Evolutionary conservation across 2,329 filamentous ascomycete genomes (phyloP).

Genomic region (Penicillium sp.): DNA sequence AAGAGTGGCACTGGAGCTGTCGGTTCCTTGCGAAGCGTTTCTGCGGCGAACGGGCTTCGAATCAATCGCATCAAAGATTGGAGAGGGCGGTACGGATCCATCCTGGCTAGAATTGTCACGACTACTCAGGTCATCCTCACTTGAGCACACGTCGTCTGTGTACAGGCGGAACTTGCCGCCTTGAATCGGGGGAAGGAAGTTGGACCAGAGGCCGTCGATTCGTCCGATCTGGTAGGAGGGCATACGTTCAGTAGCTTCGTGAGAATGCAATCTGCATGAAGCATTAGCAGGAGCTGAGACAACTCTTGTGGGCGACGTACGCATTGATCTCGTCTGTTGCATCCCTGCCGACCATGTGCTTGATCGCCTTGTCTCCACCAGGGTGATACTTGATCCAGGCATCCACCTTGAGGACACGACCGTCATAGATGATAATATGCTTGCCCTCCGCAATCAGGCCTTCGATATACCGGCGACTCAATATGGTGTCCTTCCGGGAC

Average conservation of each 20-base stretch:
- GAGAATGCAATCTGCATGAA: conserved; percentile 69
- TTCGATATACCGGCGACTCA: conserved; percentile 69
- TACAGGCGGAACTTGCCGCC: conserved; percentile 71
- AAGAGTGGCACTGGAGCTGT: conserved; percentile 28
- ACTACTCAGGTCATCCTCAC: conserved; percentile 32
- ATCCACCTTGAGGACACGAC: conserved; percentile 81
- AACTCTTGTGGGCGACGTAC: conserved; percentile 53
- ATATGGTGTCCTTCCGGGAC: conserved; percentile 48
- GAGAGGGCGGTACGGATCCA: conserved; percentile 57
- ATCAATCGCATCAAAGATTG: conserved; percentile 57
- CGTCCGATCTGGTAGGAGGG: conserved; percentile 76
- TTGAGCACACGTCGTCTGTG: conserved; percentile 45
- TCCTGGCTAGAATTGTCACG: conserved; percentile 48
- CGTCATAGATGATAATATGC: conserved; percentile 76
- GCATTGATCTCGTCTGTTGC: conserved; percentile 91
- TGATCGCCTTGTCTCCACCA: conserved; percentile 84
- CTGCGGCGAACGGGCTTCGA: conserved; percentile 38
- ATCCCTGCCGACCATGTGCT: conserved; percentile 90
- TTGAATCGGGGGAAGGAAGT: conserved; percentile 89
- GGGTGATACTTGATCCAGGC: conserved; percentile 87
- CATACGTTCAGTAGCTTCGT: conserved; percentile 74
- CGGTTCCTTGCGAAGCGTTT: conserved; percentile 26
- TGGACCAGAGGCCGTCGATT: conserved; percentile 77
- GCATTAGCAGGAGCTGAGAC: not conserved
- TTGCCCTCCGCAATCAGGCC: conserved; percentile 77